Conservation (phyloP, 2,329 filamentous ascomycete species). For the Colletotrichum siamense region DNA sequence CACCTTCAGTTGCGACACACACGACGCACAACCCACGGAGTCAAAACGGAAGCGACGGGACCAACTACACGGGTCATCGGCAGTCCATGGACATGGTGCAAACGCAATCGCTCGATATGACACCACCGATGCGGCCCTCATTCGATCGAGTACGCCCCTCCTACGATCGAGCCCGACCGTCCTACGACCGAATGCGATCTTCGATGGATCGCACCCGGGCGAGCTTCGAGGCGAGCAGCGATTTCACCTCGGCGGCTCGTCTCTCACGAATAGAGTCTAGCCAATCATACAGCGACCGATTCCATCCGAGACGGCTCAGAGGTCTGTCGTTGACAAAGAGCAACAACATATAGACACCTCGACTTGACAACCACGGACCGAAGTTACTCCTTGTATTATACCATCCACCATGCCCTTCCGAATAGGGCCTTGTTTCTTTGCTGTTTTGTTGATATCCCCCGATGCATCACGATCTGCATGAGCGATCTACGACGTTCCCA, state of each 20-base stretch:
- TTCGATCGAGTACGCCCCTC: conserved; percentile 51
- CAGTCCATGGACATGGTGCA: conserved; percentile 59
- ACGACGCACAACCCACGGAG: conserved; percentile 82
- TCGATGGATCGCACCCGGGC: conserved; percentile 87
- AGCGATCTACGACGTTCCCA: conserved; percentile 48
- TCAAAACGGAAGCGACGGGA: conserved; percentile 93
- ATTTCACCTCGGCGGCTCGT: conserved; percentile 90
- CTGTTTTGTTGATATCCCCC: conserved; percentile 38
- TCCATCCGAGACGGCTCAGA: conserved; percentile 44
- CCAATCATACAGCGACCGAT: conserved; percentile 47
- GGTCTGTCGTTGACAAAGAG: conserved; percentile 49
- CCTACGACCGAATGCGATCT: conserved; percentile 84
- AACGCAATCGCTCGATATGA: conserved; percentile 24
- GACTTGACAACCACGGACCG: neutral
- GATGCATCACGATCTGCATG: conserved; percentile 54
- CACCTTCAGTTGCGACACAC: conserved; percentile 83
- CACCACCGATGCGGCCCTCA: conserved; percentile 27
- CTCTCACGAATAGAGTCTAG: conserved; percentile 83
- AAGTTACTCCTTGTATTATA: conserved; percentile 30
- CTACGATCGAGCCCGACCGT: conserved; percentile 75
- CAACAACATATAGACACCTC: conserved; percentile 37
- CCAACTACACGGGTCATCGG: conserved; percentile 79
- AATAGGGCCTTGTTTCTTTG: conserved; percentile 27
- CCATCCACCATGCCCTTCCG: neutral
- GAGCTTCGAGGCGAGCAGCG: conserved; percentile 86